phyloP scores from a whole-genome alignment of 2,329 filamentous ascomycete species.

The Zarea fungicola region DNA sequence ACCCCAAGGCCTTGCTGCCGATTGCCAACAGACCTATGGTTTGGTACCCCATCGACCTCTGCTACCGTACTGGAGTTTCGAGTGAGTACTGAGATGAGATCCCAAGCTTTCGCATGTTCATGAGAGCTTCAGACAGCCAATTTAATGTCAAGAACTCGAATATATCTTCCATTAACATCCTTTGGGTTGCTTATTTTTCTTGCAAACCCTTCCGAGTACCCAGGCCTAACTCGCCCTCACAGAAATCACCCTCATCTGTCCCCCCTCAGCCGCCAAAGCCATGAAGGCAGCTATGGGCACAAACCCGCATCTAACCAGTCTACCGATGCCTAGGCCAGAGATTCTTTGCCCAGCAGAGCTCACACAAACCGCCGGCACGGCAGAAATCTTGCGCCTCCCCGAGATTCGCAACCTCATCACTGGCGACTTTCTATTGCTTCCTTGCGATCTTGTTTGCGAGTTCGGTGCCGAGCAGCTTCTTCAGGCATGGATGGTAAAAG shows the following conservation, averaged over 20 bases:
- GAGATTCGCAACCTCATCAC: conserved; percentile 75
- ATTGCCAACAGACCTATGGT: conserved; percentile 85
- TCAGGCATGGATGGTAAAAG: conserved; percentile 87
- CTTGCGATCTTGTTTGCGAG: conserved; percentile 91
- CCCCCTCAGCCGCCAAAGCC: conserved; percentile 59
- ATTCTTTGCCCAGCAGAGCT: conserved; percentile 72
- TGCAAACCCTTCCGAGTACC: too few species aligned
- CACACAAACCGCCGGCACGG: conserved; percentile 81
- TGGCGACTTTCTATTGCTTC: conserved; percentile 82
- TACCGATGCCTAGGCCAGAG: conserved; percentile 68
- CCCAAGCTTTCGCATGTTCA: neutral
- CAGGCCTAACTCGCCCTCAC: neutral
- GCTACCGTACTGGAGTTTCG: conserved; percentile 73
- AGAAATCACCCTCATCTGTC: conserved; percentile 61
- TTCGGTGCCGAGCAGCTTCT: conserved; percentile 75
- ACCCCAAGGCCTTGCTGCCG: conserved; percentile 75
- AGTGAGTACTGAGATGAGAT: conserved; percentile 40
- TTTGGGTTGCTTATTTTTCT: neutral
- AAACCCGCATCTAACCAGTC: conserved; percentile 68
- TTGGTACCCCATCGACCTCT: conserved; percentile 84
- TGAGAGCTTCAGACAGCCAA: too few species aligned
- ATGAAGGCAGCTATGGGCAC: conserved; percentile 68
- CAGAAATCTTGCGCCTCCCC: conserved; percentile 77
- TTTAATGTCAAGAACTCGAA: neutral
- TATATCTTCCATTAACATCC: neutral